Base-by-base conservation (phyloP, 345 rosid genomes). In the Populus pruinosa region DNA sequence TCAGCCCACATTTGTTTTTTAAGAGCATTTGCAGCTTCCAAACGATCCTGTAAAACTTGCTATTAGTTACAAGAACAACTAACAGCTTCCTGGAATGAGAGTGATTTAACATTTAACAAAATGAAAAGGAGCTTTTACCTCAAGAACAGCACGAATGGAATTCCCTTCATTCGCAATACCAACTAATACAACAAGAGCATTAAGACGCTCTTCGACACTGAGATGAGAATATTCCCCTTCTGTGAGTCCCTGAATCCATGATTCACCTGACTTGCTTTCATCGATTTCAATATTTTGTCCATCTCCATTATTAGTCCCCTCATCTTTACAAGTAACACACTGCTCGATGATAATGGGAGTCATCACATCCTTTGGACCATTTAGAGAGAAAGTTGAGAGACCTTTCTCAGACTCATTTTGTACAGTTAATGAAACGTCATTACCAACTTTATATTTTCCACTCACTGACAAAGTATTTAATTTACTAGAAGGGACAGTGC, bases 1-100 rank as follows among this genome's bases (percentile, higher is more conserved):
- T 94, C 99, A 7, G 92, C 90, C 99, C 97, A 96, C 94, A 96
- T 94, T 83, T 96, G 98, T 82, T 91, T 96, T 86, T 96, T 96
- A 79, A 96, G 93, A 86, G 97, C 87, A 88, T 88, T 94, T 81
- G 99, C 96, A 56, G 96, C 97, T 86, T 96, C 99, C 89, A 96
- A 77, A 53, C 99, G 98, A 50, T 96, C 99, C 99, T 96, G 92
- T 67, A 36, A 81, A 78, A 76, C 53, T 3, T 50, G 27, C 77
- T 36, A 76, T 82, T 76, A 79, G 16, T 73, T 35, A 80, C 69
- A 29, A n/a, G 39, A 65, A 55, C 61, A 41, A 27, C 35, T 33
- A 36, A 70, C 63, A 81, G 53, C 55, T 41, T 39, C 41, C 43
- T 16, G 67, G 14, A 5, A 31, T 63, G 56, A 8, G 77, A 81